Base-by-base conservation (phyloP, 1,284 basidiomycete genomes). In the Ganoderma multipileum region DNA sequence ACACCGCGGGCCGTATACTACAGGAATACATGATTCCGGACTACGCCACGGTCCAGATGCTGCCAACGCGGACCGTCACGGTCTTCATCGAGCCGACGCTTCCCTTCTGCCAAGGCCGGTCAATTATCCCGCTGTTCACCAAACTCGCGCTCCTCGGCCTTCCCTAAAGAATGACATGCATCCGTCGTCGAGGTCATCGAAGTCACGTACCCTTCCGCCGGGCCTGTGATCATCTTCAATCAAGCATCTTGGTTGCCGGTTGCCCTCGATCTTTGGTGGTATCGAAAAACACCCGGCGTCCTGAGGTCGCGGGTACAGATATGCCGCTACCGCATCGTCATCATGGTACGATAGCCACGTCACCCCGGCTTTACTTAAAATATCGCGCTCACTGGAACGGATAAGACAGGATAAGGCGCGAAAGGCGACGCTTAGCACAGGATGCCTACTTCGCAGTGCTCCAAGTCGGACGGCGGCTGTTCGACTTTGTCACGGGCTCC, bases 81-180 rank as follows among this genome's bases (percentile, higher is more conserved):
- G 41, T 20, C 38, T 42, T 44, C 57, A 30, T n/a, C 52, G 39
- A 39, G n/a, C 28, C 30, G 50, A 63, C 36, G 20, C 67, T 71
- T 71, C 65, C 70, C 68, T 68, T 67, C 47, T 39, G 67, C 67
- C 67, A 71, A 68, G 69, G 33, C 67, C 44, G 41, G 8, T 55
- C 28, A 18, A 30, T 54, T 42, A 57, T 66, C 47, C 50, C 47
- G 41, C 23, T 41, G 23, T 54, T 42, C 59, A 41, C 23, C 65
- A 28, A 42, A 2, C 30, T 58, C 59, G 28, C 16, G 14, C 28
- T 12, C 28, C 28, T 20, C 5, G 28, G 16, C 16, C 30, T 55
- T 33, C 14, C 28, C 14, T 2, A 33, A 55, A 54, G 52, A n/a
- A 50, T 50, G 47, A 14, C 16, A 54, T 30, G 16, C 16, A 55